phyloP scores from a whole-genome alignment of 192 early-diverging fungal genomes.

The Lobosporangium transversale region DNA sequence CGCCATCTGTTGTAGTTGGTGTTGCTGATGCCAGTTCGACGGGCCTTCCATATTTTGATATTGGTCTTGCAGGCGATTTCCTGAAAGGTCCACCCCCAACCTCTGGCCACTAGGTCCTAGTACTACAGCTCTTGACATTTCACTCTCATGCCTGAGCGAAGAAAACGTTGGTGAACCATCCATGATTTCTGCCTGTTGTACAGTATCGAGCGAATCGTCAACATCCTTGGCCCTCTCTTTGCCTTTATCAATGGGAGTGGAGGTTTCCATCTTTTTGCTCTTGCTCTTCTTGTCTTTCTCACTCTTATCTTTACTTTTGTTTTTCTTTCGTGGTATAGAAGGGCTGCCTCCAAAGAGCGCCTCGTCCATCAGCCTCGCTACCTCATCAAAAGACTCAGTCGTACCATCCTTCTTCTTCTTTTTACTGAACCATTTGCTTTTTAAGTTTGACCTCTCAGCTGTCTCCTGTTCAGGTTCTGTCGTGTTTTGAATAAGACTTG shows the following conservation, averaged over 20 bases:
- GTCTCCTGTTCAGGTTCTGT: neutral
- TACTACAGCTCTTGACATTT: too few relatives aligned
- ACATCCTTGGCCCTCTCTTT: constrained; percentile 12
- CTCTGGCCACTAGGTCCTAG: too few relatives aligned
- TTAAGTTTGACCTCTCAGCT: constrained; percentile 3
- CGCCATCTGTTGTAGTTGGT: too few relatives aligned
- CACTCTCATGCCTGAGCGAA: too few relatives aligned
- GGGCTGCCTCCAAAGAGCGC: constrained; percentile 36
- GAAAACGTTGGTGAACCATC: too few relatives aligned
- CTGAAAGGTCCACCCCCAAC: too few relatives aligned
- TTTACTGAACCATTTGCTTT: constrained; percentile 36
- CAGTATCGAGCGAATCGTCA: too few relatives aligned
- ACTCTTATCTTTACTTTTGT: constrained; percentile 14
- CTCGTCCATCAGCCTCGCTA: constrained; percentile 44
- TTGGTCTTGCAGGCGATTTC: too few relatives aligned
- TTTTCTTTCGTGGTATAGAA: constrained; percentile 9
- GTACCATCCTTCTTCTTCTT: constrained; percentile 20
- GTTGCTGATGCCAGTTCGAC: too few relatives aligned
- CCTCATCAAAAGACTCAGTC: constrained; percentile 20
- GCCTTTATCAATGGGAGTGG: too few relatives aligned
- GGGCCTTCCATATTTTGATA: too few relatives aligned
- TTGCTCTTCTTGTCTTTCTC: neutral
- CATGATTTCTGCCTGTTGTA: too few relatives aligned
- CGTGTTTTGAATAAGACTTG: neutral
- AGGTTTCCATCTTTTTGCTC: neutral